Evolutionary conservation across 2,329 filamentous ascomycete genomes (phyloP).

Genomic region (Talaromyces islandicus): DNA sequence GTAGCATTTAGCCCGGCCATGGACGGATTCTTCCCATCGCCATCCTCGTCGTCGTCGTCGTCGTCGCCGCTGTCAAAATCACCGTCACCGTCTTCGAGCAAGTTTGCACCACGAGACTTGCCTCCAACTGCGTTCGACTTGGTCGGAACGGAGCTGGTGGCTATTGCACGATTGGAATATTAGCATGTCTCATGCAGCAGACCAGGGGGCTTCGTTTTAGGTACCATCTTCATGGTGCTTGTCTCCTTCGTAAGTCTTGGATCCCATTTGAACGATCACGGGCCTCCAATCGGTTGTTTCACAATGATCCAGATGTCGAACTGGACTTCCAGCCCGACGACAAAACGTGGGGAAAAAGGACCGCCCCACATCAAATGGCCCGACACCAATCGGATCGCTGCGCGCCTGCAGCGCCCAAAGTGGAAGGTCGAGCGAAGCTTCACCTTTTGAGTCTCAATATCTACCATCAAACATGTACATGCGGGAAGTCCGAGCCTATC

Average conservation of each 20-base stretch:
- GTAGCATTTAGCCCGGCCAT: slow-evolving; percentile 15
- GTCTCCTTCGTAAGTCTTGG: slow-evolving; percentile 9
- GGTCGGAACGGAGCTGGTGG: slow-evolving; percentile 12
- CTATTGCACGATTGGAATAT: neutral
- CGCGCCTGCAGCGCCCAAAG: neutral
- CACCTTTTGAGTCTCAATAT: too few species aligned
- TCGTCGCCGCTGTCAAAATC: slow-evolving; percentile 29
- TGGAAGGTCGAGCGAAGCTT: neutral
- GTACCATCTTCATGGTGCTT: slow-evolving; percentile 9
- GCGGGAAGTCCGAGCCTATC: too few species aligned
- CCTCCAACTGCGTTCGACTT: slow-evolving; percentile 27
- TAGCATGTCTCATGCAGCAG: neutral
- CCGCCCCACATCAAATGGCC: neutral
- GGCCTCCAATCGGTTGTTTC: neutral
- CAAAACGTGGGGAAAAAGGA: neutral
- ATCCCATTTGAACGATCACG: slow-evolving; percentile 5
- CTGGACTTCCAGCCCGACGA: too few species aligned
- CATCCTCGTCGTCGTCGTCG: slow-evolving; percentile 18
- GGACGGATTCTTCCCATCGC: slow-evolving; percentile 13
- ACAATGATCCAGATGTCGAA: neutral
- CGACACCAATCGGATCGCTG: neutral
- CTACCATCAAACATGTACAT: neutral
- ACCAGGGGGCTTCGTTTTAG: neutral
- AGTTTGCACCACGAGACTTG: slow-evolving; percentile 37
- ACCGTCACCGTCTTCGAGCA: slow-evolving; percentile 40